These are phyloP conservation scores for Hermanozyma aechmeae DNA, from an alignment of 805 yeast genomes.

Conservation along the genomic window DNA sequence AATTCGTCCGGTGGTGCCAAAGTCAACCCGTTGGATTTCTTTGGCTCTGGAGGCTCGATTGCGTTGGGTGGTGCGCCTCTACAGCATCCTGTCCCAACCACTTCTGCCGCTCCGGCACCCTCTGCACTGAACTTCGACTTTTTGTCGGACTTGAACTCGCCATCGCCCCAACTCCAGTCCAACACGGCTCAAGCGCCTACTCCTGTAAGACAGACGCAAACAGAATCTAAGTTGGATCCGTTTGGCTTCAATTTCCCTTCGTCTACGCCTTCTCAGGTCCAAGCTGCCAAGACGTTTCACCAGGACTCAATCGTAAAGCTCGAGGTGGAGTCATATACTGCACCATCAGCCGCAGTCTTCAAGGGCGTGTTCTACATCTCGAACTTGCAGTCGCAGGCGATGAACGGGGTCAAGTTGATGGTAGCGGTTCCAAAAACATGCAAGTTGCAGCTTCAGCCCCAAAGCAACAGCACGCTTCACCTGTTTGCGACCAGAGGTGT, in stretches of 20 bases:
- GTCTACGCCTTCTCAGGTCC: conserved; percentile 23
- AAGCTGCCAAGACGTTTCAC: conserved; percentile 13
- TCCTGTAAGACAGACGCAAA: not conserved
- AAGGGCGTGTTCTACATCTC: conserved; percentile 42
- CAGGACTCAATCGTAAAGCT: conserved; percentile 40
- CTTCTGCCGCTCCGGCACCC: conserved; percentile 1
- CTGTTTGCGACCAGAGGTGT: conserved; percentile 41
- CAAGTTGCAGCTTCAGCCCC: conserved; percentile 51
- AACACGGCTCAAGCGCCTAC: conserved; percentile 8
- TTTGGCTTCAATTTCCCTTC: conserved; percentile 31
- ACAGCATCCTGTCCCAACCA: conserved; percentile 10
- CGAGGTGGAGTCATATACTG: conserved; percentile 29
- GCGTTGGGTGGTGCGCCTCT: conserved; percentile 20
- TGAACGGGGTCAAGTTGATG: conserved; percentile 47
- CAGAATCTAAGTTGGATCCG: conserved; percentile 24
- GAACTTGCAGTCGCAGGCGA: conserved; percentile 35
- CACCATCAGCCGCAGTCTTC: conserved; percentile 23
- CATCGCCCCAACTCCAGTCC: conserved; percentile 30
- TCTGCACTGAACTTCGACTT: conserved; percentile 13
- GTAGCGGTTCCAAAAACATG: conserved; percentile 66
- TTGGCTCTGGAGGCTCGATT: conserved; percentile 47
- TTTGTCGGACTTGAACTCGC: conserved; percentile 29
- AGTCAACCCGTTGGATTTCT: conserved; percentile 24
- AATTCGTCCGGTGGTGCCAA: conserved; percentile 7
- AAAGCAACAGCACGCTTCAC: conserved; percentile 44